These are phyloP conservation scores for Gypsophila paniculata DNA, from an alignment of 179 eudicot species.

Conservation along the genomic window DNA sequence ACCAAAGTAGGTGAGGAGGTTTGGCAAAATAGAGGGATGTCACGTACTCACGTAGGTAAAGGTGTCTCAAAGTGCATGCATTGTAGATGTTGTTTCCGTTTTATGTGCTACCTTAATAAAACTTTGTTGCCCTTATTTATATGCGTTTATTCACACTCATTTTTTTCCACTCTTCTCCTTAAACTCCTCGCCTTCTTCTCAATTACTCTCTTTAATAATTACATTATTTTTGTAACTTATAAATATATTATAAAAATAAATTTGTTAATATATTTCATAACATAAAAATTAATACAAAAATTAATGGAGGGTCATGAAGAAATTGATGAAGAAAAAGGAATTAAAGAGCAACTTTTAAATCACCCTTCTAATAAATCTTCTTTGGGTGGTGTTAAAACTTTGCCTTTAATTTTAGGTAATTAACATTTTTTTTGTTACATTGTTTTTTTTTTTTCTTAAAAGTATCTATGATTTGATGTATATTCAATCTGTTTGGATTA, in stretches of 20 bases:
- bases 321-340: slow-evolving; percentile 21
- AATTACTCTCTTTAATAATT: neutral
- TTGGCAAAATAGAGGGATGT: neutral
- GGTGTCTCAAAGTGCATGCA: neutral
- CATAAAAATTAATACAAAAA: neutral
- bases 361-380: slow-evolving; percentile 23
- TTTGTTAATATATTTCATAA: neutral
- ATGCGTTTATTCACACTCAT: neutral
- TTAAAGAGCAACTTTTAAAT: slow-evolving; percentile 15
- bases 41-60: neutral
- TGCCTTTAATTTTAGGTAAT: slow-evolving; percentile 46
- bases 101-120: neutral
- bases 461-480: no score
- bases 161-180: neutral
- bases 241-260: neutral
- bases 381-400: slow-evolving; percentile 43
- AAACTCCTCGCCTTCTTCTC: neutral
- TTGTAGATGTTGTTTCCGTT: neutral
- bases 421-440: neutral
- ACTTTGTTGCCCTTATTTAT: neutral
- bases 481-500: neutral
- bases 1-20: neutral
- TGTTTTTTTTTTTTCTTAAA: no score
- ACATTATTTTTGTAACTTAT: neutral
- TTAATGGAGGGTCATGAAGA: slow-evolving; percentile 17